Evolutionary conservation across 768 basidiomycete species (phyloP).

Genomic region (Mycena galopus): DNA sequence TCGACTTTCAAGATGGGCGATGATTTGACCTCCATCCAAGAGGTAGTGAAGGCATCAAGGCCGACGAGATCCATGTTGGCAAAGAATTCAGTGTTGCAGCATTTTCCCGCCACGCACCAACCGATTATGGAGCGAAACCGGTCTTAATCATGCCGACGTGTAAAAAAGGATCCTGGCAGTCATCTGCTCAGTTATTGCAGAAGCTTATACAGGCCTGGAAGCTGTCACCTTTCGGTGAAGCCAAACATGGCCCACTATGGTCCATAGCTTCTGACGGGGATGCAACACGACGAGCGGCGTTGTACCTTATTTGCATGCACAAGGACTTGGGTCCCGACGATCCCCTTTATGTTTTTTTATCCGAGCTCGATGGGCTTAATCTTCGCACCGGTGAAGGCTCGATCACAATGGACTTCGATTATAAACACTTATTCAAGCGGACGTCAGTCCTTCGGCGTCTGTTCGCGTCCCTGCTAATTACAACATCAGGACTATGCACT

Average conservation of each 20-base stretch:
- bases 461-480: no score
- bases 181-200: neutral
- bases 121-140: neutral
- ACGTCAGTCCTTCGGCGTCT: neutral
- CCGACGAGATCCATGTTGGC: neutral
- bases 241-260: neutral
- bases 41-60: neutral
- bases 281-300: neutral
- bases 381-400: neutral
- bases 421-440: conserved; percentile 19
- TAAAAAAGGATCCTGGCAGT: neutral
- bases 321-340: neutral
- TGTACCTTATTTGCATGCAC: neutral
- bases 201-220: neutral
- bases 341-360: neutral
- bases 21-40: neutral
- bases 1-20: neutral
- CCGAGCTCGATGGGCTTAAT: neutral
- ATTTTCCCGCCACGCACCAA: neutral
- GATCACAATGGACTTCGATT: conserved; percentile 12
- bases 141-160: neutral
- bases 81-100: neutral
- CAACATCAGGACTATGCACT: conserved; percentile 41
- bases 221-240: neutral
- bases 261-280: neutral